Conservation (phyloP, 352 stramenopile species). For the Thalassiosira livingstoniorum region DNA sequence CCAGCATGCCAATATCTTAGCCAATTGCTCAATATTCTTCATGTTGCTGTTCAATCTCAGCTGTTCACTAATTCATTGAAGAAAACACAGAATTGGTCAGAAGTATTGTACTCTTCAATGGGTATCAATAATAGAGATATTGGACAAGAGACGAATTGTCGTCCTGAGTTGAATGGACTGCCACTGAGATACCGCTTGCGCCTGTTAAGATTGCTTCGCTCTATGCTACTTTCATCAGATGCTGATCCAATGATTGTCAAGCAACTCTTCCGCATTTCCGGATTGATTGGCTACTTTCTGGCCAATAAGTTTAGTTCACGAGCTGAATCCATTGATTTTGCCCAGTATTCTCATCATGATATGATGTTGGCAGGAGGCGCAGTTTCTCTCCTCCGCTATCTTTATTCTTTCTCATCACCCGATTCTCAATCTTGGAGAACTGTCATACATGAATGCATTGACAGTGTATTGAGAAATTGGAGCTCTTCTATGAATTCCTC, state of each 20-base stretch:
- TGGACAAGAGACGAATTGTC: too few relatives aligned
- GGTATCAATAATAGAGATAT: too few relatives aligned
- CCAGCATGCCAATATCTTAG: conserved; percentile 40
- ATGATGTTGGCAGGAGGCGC: conserved; percentile 35
- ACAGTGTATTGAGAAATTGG: conserved; percentile 13
- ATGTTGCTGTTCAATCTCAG: conserved; percentile 35
- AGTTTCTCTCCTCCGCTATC: conserved; percentile 73
- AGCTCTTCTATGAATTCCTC: conserved; percentile 15
- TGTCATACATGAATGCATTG: conserved; percentile 61
- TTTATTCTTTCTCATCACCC: conserved; percentile 59
- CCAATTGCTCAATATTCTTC: conserved; percentile 55
- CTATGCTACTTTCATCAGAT: conserved; percentile 52
- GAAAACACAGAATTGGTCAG: conserved; percentile 28
- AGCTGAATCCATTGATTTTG: background rate
- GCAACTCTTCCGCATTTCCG: conserved; percentile 48
- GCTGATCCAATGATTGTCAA: conserved; percentile 39
- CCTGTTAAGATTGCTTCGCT: conserved; percentile 60
- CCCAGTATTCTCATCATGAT: conserved; percentile 27
- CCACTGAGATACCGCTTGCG: conserved; percentile 40
- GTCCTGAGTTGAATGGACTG: too few relatives aligned
- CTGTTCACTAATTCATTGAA: conserved; percentile 44
- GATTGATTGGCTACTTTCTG: conserved; percentile 10
- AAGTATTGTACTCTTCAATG: conserved; percentile 37
- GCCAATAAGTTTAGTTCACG: background rate
- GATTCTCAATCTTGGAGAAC: conserved; percentile 60